Base-by-base conservation (phyloP, 345 rosid species). In the rapeseed (Brassica napus) region DNA sequence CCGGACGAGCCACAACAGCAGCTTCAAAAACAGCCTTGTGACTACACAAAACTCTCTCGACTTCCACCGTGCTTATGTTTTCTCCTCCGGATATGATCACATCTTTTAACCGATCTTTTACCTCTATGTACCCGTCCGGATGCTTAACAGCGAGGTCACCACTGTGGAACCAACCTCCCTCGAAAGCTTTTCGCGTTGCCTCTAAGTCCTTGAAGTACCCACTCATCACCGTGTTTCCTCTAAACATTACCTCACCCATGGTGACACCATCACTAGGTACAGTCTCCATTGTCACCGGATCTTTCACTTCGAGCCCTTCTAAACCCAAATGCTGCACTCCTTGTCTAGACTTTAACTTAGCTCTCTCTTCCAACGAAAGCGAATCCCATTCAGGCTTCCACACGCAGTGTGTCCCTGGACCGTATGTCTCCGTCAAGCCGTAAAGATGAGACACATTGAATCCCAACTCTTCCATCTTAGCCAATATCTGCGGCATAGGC, bases 71-170 rank as follows among this genome's bases (percentile, higher is more conserved):
- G 83, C 93, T 86, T 73, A 94, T 89, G 77, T 92, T 91, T 82
- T 94, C 97, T 31, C 97, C 97, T 1, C 97, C 97, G 0, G 92
- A 89, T 2, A 92, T 91, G 18, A 92, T 79, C 31, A 92, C 74
- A 77, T 94, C 97, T 85, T 94, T 91, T 23, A 75, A 68, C 24
- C 97, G 82, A 76, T 92, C 97, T 85, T 88, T 89, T 8, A 91
- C 58, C 82, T 94, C 97, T 15, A 92, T 87, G 24, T 89, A 89
- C 28, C 92, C 90, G 31, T 94, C 89, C 0, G 81, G 83, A 81
- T 94, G 95, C 35, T 85, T 89, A 34, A 92, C 97, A 0, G 88
- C 94, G 0, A 94, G 86, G 72, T 94, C 98, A 0, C 97, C 97
- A 6, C 86, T 88, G 5, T 83, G 82, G 65, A 88, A 88, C 98